Conservation (phyloP, 2,329 filamentous ascomycete species). For the Pseudogymnoascus sp. region DNA sequence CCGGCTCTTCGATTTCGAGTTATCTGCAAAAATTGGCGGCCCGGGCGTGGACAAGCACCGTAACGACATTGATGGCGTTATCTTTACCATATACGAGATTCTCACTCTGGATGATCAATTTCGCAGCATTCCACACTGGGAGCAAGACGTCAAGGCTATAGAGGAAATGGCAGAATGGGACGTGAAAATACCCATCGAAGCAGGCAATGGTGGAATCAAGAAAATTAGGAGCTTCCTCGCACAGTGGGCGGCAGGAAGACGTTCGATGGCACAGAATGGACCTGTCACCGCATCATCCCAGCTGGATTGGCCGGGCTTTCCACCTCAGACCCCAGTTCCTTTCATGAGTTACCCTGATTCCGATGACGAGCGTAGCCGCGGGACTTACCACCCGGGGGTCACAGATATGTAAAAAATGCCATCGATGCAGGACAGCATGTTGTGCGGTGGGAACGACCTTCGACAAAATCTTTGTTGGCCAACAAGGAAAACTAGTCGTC, state of each 20-base stretch:
- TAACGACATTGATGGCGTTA: constrained; percentile 23
- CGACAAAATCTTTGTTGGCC: not conserved
- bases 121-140: not conserved
- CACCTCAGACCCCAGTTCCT: not conserved
- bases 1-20: constrained; percentile 32
- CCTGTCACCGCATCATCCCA: not conserved
- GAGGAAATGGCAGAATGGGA: not conserved
- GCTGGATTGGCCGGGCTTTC: not conserved
- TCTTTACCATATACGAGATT: constrained; percentile 18
- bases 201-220: not conserved
- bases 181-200: not conserved
- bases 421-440: not conserved
- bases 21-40: not conserved
- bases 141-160: not conserved
- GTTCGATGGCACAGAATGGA: not conserved
- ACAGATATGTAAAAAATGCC: not conserved
- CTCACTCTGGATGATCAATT: constrained; percentile 15
- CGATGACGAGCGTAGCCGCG: not conserved
- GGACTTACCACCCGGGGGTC: fast-evolving
- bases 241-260: not conserved
- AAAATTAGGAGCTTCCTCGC: not conserved
- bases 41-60: not conserved
- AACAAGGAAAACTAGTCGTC: not conserved
- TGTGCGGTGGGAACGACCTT: not conserved
- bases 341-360: not conserved